Conservation (phyloP, 2,329 filamentous ascomycete genomes). For the Triangularia verruculosa region DNA sequence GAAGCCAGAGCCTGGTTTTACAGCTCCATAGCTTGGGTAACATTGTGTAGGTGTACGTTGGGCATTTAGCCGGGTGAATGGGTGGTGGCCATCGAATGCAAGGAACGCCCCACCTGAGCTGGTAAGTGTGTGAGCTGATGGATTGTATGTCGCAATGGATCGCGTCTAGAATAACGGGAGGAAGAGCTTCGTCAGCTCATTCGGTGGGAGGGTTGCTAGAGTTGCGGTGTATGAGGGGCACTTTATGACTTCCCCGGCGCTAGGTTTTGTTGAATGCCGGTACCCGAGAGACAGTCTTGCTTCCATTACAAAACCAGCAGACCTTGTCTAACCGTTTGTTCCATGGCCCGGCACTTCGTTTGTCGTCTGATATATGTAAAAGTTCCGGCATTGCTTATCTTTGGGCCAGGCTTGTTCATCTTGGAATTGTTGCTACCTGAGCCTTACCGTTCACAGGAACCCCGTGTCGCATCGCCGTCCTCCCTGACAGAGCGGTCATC, state of each 20-base stretch:
- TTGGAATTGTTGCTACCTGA: background rate
- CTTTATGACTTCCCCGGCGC: constrained; percentile 1
- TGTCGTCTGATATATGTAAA: background rate
- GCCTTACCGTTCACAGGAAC: background rate
- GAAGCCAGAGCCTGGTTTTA: constrained; percentile 18
- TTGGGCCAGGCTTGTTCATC: background rate
- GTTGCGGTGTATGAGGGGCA: constrained; percentile 1
- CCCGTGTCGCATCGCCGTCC: background rate
- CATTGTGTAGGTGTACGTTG: background rate
- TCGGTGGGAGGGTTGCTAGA: background rate
- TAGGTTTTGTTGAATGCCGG: constrained; percentile 20
- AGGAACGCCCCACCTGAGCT: constrained; percentile 24
- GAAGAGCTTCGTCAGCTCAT: constrained; percentile 3
- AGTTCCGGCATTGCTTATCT: constrained; percentile 1
- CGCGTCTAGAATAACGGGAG: background rate
- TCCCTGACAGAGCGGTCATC: background rate
- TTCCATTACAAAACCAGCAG: constrained; percentile 20
- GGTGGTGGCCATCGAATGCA: constrained; percentile 13
- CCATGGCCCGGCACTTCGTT: constrained; percentile 9
- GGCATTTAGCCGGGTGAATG: constrained; percentile 25
- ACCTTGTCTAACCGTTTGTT: constrained; percentile 11
- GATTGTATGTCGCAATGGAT: background rate
- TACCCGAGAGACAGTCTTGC: constrained; percentile 22
- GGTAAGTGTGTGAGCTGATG: background rate
- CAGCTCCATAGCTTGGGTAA: background rate